Conservation (phyloP, 78 protist genomes). For the Mantamonas sphyraenae region DNA sequence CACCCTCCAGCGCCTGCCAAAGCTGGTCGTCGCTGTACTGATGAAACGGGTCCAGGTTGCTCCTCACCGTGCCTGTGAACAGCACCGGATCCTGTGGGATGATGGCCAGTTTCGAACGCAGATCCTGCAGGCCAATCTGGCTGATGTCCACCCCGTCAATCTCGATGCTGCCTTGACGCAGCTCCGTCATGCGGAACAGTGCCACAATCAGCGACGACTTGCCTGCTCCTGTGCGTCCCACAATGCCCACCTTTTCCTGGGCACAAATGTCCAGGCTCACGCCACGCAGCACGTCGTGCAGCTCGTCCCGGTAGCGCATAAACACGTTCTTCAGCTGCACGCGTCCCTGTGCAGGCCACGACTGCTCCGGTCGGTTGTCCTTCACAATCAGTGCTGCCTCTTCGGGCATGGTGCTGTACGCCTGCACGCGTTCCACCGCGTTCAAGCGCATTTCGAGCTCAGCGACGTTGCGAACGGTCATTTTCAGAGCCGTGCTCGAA, state of each 20-base stretch:
- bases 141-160: slow-evolving; percentile 21
- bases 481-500: slow-evolving; percentile 6
- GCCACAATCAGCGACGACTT: slow-evolving; percentile 67
- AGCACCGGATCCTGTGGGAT: slow-evolving; percentile 72
- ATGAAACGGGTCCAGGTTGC: slow-evolving; percentile 77
- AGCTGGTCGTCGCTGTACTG: slow-evolving; percentile 52
- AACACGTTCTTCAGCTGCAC: not conserved
- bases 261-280: slow-evolving; percentile 35
- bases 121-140: slow-evolving; percentile 32
- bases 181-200: slow-evolving; percentile 73
- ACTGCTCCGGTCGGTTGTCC: not conserved
- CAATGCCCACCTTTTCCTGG: slow-evolving; percentile 60
- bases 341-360: slow-evolving; percentile 36
- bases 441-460: slow-evolving; percentile 26
- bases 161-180: slow-evolving; percentile 40
- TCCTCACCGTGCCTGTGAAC: slow-evolving; percentile 74
- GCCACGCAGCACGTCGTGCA: slow-evolving; percentile 40
- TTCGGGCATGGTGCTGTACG: not conserved
- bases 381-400: not conserved
- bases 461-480: not conserved
- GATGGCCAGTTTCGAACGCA: slow-evolving; percentile 56
- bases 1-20: slow-evolving; percentile 33
- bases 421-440: slow-evolving; percentile 10
- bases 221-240: slow-evolving; percentile 95
- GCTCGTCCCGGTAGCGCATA: slow-evolving; percentile 29